A percentile compares a stretch with the other conserved stretches of the same genome.
Conservation (phyloP, 306 rosid species). For the Macrotyloma uniflorum region DNA sequence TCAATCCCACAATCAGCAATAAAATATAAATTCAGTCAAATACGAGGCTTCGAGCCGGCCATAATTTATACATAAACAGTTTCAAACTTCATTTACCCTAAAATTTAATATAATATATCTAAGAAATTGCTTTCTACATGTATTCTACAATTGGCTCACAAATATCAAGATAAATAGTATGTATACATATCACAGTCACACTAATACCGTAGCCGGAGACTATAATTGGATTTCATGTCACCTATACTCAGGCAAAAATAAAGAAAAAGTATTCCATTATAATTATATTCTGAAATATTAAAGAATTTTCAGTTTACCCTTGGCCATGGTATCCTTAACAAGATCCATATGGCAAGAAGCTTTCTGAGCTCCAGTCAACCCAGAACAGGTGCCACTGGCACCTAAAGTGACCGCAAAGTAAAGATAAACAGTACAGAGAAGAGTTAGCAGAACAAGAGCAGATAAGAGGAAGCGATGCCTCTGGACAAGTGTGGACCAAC, state of each 20-base stretch:
- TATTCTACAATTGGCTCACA: conserved; percentile 39
- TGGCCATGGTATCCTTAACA: conserved; percentile 62
- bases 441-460: conserved; percentile 64
- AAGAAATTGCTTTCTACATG: conserved; percentile 33
- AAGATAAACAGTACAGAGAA: conserved; percentile 83
- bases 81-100: conserved; percentile 23
- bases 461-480: conserved; percentile 87
- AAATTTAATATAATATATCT: conserved; percentile 28
- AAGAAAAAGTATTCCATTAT: not conserved
- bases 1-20: not conserved
- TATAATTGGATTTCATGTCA: conserved; percentile 31
- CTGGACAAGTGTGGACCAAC: conserved; percentile 74
- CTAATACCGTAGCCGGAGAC: conserved; percentile 19
- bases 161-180: conserved; percentile 24
- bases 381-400: conserved; percentile 58
- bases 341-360: conserved; percentile 73
- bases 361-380: conserved; percentile 62
- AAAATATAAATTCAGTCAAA: not conserved
- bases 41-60: not conserved
- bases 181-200: conserved; percentile 34
- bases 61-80: not conserved
- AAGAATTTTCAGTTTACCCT: conserved; percentile 79
- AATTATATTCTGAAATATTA: conserved; percentile 43
- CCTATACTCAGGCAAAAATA: conserved; percentile 22
- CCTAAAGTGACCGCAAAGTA: conserved; percentile 88